A percentile compares a stretch with the other conserved stretches of the same genome.
These are phyloP conservation scores for Hyaloraphidium curvatum DNA, from an alignment of 192 early-diverging fungal genomes.

Conservation along the genomic window DNA sequence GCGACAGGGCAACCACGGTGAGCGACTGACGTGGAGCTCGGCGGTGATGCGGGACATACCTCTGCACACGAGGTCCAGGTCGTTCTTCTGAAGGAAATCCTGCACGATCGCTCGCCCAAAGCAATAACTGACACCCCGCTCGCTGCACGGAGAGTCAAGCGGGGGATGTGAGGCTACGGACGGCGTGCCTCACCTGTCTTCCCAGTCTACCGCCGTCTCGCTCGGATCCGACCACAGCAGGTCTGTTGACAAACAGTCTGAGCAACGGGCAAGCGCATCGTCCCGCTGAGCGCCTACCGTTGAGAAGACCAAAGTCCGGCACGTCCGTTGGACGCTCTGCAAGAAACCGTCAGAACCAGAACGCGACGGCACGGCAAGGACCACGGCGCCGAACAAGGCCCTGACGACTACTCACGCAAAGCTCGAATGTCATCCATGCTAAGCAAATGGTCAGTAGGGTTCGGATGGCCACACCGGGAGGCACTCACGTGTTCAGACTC, in stretches of 20 bases:
- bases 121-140: constrained; percentile 87
- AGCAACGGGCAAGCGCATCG: neutral
- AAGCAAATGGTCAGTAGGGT: constrained; percentile 14
- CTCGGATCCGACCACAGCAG: constrained; percentile 87
- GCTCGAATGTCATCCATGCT: constrained; percentile 74
- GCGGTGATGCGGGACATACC: neutral
- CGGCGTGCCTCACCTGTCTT: neutral
- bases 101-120: constrained; percentile 71
- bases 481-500: constrained; percentile 21
- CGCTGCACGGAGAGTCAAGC: constrained; percentile 38
- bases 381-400: neutral
- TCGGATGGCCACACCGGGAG: constrained; percentile 1
- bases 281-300: constrained; percentile 15
- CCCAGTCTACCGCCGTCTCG: constrained; percentile 28
- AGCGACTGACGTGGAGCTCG: constrained; percentile 28
- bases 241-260: constrained; percentile 17
- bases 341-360: too few species aligned
- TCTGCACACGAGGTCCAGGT: constrained; percentile 64
- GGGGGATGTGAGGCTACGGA: neutral
- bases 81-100: constrained; percentile 64
- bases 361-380: neutral
- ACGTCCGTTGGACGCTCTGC: constrained; percentile 75
- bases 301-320: constrained; percentile 77
- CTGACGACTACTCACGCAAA: constrained; percentile 18
- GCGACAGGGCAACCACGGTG: too few species aligned